Evolutionary conservation across 768 basidiomycete genomes (phyloP).

Genomic region (Lactifluus echinatus): DNA sequence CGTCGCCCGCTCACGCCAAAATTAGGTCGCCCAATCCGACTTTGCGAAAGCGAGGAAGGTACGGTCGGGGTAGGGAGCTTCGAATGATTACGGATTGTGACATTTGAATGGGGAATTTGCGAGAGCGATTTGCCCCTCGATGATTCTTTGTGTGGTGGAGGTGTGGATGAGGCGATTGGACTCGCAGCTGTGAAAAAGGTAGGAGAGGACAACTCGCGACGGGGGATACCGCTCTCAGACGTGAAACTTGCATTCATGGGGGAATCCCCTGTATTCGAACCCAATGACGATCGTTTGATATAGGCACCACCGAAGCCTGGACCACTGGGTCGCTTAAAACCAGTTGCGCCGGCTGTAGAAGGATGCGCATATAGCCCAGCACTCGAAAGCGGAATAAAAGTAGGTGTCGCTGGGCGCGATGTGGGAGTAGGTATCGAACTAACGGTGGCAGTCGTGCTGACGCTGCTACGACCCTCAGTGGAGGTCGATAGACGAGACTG

Average conservation of each 20-base stretch:
- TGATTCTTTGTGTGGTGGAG: conserved; percentile 13
- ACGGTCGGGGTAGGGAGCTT: conserved; percentile 19
- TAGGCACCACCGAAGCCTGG: conserved; percentile 33
- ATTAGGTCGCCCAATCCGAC: conserved; percentile 27
- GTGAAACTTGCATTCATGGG: conserved; percentile 16
- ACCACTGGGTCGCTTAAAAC: conserved; percentile 54
- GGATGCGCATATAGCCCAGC: conserved; percentile 37
- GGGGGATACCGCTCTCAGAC: conserved; percentile 15
- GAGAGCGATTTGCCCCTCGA: conserved; percentile 7
- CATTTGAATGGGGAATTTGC: conserved; percentile 22
- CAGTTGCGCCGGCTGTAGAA: conserved; percentile 30
- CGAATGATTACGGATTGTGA: conserved; percentile 23
- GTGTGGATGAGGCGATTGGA: not conserved
- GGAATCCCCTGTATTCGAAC: conserved; percentile 34
- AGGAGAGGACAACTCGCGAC: conserved; percentile 1
- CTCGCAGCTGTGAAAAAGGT: not conserved
- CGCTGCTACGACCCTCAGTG: conserved; percentile 33
- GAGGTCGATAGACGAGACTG: conserved; percentile 66
- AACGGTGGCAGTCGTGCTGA: conserved; percentile 45
- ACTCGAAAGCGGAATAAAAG: conserved; percentile 64
- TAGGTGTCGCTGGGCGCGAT: conserved; percentile 69
- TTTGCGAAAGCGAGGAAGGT: conserved; percentile 23
- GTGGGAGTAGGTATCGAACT: conserved; percentile 58
- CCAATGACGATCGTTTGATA: conserved; percentile 53
- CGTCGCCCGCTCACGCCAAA: conserved; percentile 20